phyloP scores from a whole-genome alignment of 1,139 yeast species.

The Suhomyces terraborum region DNA sequence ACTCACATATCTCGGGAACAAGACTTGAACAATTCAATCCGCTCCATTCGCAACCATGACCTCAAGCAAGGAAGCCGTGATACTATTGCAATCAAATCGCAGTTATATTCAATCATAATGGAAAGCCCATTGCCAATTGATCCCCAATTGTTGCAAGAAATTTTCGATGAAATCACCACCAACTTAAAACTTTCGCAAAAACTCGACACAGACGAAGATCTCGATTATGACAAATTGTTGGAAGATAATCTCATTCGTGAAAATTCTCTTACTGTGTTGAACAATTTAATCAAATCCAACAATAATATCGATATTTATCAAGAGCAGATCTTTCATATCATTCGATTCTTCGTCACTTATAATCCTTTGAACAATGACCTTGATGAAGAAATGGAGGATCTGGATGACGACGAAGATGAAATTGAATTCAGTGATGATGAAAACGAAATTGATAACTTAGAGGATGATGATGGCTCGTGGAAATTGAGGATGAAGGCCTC shows the following conservation, averaged over 20 bases:
- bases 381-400: constrained; percentile 31
- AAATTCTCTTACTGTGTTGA: constrained; percentile 48
- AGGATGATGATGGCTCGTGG: constrained; percentile 67
- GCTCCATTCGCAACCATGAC: constrained; percentile 11
- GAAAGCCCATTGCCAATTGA: constrained; percentile 12
- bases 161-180: constrained; percentile 13
- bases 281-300: constrained; percentile 27
- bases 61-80: constrained; percentile 8
- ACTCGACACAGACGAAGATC: constrained; percentile 46
- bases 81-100: constrained; percentile 14
- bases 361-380: constrained; percentile 54
- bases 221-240: constrained; percentile 42
- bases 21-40: constrained; percentile 16
- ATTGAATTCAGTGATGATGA: constrained; percentile 44
- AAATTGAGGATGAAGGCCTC: constrained; percentile 62
- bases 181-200: constrained; percentile 32
- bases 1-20: constrained; percentile 27
- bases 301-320: constrained; percentile 10
- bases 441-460: constrained; percentile 38
- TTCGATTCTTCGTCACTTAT: constrained; percentile 49
- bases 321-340: constrained; percentile 32
- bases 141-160: constrained; percentile 11
- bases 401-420: constrained; percentile 34
- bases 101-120: constrained; percentile 17
- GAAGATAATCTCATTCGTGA: constrained; percentile 45